phyloP scores from a whole-genome alignment of 345 rosid genomes.

The Syzygium grande region DNA sequence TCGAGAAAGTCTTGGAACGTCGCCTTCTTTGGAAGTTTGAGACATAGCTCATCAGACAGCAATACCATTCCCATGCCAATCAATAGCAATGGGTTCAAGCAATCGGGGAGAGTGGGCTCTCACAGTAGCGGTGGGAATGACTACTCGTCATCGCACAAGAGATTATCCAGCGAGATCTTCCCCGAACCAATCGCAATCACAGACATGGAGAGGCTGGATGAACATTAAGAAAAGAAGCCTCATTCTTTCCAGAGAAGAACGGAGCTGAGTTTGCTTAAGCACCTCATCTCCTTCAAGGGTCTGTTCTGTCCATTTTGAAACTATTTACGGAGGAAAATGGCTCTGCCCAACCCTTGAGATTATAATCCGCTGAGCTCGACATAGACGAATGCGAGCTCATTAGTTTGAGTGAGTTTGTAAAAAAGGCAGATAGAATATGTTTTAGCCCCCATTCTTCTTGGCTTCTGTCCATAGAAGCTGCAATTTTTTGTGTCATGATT shows the following conservation, averaged over 20 bases:
- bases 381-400: neutral
- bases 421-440: neutral
- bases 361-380: neutral
- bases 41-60: slow-evolving; percentile 56
- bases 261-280: neutral
- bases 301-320: neutral
- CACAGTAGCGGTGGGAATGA: slow-evolving; percentile 48
- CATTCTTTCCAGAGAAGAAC: neutral
- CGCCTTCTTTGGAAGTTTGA: slow-evolving; percentile 75
- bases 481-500: neutral
- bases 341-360: neutral
- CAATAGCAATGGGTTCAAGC: slow-evolving; percentile 33
- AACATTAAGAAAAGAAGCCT: neutral
- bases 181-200: slow-evolving; percentile 41
- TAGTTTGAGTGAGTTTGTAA: neutral
- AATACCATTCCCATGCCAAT: slow-evolving; percentile 12
- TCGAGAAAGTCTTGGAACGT: slow-evolving; percentile 74
- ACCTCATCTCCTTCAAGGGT: neutral
- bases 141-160: slow-evolving; percentile 43
- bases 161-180: slow-evolving; percentile 49
- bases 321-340: neutral
- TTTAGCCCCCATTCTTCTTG: neutral
- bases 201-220: slow-evolving; percentile 33
- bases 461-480: neutral
- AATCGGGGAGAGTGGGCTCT: slow-evolving; percentile 42